Percentiles rank a stretch among this genome's conserved stretches.
Conservation (phyloP, 139 green algal genomes). For the Volvox africanus region DNA sequence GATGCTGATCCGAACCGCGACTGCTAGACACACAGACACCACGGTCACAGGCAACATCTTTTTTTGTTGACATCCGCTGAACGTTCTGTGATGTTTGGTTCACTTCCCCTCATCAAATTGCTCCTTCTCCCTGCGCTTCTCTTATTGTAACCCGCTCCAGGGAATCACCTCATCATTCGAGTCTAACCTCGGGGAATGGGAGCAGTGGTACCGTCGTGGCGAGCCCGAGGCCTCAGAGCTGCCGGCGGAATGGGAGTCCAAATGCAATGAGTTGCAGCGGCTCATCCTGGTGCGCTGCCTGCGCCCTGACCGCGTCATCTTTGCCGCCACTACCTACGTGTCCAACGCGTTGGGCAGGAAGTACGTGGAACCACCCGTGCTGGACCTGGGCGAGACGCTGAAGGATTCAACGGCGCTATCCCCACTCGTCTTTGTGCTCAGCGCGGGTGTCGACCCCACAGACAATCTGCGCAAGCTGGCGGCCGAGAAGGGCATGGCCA, state of each 20-base stretch:
- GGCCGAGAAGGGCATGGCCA: conserved; percentile 57
- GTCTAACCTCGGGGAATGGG: conserved; percentile 69
- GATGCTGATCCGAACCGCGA: no score
- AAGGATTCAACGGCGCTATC: conserved; percentile 69
- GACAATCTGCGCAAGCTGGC: conserved; percentile 85
- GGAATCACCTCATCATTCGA: conserved; percentile 39
- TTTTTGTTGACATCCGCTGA: no score
- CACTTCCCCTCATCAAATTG: no score
- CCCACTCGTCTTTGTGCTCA: conserved; percentile 91
- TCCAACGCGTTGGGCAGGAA: conserved; percentile 82
- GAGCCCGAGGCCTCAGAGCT: conserved; percentile 84
- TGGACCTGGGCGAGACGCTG: conserved; percentile 86
- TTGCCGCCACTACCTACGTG: conserved; percentile 81
- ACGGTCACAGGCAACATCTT: no score
- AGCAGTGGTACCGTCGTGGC: conserved; percentile 72
- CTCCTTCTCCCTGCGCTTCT: no score
- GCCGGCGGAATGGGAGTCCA: conserved; percentile 86
- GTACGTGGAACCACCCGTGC: conserved; percentile 88
- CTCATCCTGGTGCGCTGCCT: conserved; percentile 81
- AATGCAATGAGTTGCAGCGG: conserved; percentile 88
- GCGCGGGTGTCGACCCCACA: conserved; percentile 85
- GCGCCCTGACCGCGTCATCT: conserved; percentile 85
- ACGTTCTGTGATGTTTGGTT: no score
- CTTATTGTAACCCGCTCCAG: neutral
- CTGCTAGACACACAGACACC: no score